Conservation (phyloP, 108 stramenopile species). For the Skeletonema costatum region DNA sequence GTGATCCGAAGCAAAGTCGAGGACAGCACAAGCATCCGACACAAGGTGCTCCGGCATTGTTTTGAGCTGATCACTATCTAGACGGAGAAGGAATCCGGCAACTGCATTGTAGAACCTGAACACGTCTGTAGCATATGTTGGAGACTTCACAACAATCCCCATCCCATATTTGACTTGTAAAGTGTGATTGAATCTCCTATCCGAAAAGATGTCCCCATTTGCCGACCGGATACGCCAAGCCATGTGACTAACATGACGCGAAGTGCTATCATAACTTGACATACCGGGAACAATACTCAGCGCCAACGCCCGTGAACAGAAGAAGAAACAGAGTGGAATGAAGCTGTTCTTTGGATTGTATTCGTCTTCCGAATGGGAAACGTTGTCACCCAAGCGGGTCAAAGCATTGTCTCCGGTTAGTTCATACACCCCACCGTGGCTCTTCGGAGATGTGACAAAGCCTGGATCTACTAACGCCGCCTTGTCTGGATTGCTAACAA, state of each 20-base stretch:
- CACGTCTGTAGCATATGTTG: slow-evolving; percentile 68
- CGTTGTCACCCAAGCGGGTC: slow-evolving; percentile 71
- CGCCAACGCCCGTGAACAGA: slow-evolving; percentile 71
- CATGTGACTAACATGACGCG: slow-evolving; percentile 55
- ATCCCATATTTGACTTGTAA: slow-evolving; percentile 58
- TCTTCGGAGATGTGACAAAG: slow-evolving; percentile 65
- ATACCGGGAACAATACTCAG: slow-evolving; percentile 69
- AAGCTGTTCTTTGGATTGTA: slow-evolving; percentile 86
- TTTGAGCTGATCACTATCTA: slow-evolving; percentile 56
- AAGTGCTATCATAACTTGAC: slow-evolving; percentile 56
- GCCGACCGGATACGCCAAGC: slow-evolving; percentile 57
- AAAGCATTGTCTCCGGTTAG: slow-evolving; percentile 70
- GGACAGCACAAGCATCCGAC: slow-evolving; percentile 71
- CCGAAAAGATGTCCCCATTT: slow-evolving; percentile 61
- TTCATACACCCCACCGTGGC: slow-evolving; percentile 72
- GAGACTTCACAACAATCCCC: slow-evolving; percentile 73
- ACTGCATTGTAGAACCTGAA: slow-evolving; percentile 70
- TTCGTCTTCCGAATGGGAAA: slow-evolving; percentile 3
- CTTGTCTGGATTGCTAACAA: slow-evolving; percentile 63
- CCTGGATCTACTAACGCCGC: slow-evolving; percentile 71
- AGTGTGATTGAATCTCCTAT: slow-evolving; percentile 67
- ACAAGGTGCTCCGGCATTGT: slow-evolving; percentile 87
- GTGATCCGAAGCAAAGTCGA: slow-evolving; percentile 65
- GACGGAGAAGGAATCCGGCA: slow-evolving; percentile 59
- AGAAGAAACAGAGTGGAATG: slow-evolving; percentile 86